Conservation (phyloP, 257 asterid species). For the Striga asiatica region DNA sequence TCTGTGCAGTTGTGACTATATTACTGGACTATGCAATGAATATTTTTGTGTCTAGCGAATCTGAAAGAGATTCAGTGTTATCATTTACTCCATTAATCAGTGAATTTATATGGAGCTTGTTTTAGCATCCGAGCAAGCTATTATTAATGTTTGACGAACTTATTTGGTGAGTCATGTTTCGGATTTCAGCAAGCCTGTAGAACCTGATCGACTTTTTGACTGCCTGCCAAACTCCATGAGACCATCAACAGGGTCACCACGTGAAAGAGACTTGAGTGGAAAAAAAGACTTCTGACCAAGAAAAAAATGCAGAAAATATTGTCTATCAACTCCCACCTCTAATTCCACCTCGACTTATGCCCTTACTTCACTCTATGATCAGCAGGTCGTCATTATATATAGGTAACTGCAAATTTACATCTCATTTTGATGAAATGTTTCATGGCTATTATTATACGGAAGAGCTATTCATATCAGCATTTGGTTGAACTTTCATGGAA, state of each 20-base stretch:
- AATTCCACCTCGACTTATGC: constrained; percentile 68
- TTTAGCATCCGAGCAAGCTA: background rate
- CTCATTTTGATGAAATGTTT: background rate
- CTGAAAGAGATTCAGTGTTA: background rate
- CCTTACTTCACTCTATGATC: constrained; percentile 65
- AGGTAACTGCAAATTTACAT: constrained; percentile 29
- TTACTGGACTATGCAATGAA: background rate
- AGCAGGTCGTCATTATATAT: constrained; percentile 50
- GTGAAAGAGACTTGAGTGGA: constrained; percentile 33
- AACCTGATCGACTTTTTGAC: constrained; percentile 82
- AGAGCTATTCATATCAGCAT: background rate
- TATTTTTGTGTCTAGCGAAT: background rate
- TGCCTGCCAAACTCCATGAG: constrained; percentile 79
- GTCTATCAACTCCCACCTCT: constrained; percentile 66
- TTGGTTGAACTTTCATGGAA: background rate
- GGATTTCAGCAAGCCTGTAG: constrained; percentile 80
- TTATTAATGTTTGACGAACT: background rate
- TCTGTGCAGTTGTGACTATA: background rate
- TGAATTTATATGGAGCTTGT: background rate
- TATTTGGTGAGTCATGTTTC: constrained; percentile 10
- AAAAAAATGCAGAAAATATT: constrained; percentile 43
- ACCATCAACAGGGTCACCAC: constrained; percentile 58
- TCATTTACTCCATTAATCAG: background rate
- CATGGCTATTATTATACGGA: background rate
- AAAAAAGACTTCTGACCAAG: constrained; percentile 44